Conservation (phyloP, 164 flowering plant genomes). For the Litsea cubeba region DNA sequence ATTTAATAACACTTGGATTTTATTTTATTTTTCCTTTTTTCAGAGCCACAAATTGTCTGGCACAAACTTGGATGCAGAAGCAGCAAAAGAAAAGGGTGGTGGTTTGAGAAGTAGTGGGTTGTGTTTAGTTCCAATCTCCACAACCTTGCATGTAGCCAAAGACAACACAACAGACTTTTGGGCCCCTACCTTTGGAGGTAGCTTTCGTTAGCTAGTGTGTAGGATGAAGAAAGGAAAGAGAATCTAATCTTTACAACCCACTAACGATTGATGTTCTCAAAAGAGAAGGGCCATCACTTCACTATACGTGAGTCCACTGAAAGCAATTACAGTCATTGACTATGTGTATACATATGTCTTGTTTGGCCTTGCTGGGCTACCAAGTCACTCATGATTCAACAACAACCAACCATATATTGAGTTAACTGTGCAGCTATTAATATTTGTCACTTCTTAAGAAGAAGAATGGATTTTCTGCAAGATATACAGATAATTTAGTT, state of each 20-base stretch:
- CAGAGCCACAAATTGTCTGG: conserved; percentile 8
- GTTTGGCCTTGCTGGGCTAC: too few species aligned
- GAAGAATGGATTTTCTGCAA: too few species aligned
- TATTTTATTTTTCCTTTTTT: background rate
- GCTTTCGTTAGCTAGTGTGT: conserved; percentile 1
- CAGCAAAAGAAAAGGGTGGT: background rate
- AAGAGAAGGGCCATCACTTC: background rate
- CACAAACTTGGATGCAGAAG: conserved; percentile 3
- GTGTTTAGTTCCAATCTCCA: conserved; percentile 12
- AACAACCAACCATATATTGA: too few species aligned
- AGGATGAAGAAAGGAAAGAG: background rate
- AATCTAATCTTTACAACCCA: background rate
- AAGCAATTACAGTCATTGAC: too few species aligned
- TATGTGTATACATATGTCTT: too few species aligned
- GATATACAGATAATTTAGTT: too few species aligned
- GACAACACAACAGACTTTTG: conserved; percentile 11
- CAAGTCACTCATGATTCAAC: too few species aligned
- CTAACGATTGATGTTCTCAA: background rate
- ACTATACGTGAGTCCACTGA: too few species aligned
- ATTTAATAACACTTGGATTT: too few species aligned
- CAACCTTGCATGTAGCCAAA: conserved; percentile 11
- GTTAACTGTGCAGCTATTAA: too few species aligned
- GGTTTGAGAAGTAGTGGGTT: conserved; percentile 12
- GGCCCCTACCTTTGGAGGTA: conserved; percentile 15
- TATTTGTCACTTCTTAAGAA: too few species aligned